phyloP scores from a whole-genome alignment of 371 early-diverging fungal genomes.

The Parasitella parasitica region DNA sequence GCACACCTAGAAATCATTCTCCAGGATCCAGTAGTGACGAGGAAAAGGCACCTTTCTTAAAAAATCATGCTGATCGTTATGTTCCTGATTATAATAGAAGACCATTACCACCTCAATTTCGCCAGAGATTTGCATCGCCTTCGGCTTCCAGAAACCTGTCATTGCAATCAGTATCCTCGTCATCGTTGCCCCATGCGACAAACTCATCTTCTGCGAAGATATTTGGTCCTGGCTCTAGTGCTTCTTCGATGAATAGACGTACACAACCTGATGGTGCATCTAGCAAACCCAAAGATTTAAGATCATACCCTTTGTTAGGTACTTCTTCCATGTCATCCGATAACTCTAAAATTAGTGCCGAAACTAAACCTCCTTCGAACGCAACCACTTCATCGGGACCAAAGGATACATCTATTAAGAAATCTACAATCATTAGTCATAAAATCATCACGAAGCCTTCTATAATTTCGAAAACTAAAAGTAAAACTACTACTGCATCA shows the following conservation, averaged over 20 bases:
- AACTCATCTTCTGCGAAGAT: too few species aligned
- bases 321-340: background rate
- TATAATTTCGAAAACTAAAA: background rate
- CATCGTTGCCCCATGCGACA: too few species aligned
- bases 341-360: background rate
- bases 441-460: background rate
- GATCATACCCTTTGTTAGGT: background rate
- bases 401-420: background rate
- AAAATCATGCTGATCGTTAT: background rate
- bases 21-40: conserved; percentile 7
- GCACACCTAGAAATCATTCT: background rate
- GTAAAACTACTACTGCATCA: background rate
- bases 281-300: background rate
- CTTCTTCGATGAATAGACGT: too few species aligned
- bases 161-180: background rate
- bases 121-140: background rate
- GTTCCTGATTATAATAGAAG: background rate
- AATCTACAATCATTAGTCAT: background rate
- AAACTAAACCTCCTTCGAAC: background rate
- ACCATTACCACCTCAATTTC: conserved; percentile 1
- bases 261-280: too few species aligned
- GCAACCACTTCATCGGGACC: background rate
- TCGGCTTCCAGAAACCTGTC: background rate
- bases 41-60: background rate
- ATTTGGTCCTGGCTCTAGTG: too few species aligned